These are phyloP conservation scores for Jaltomata sinuosa DNA, from an alignment of 257 asterid species.

Conservation along the genomic window DNA sequence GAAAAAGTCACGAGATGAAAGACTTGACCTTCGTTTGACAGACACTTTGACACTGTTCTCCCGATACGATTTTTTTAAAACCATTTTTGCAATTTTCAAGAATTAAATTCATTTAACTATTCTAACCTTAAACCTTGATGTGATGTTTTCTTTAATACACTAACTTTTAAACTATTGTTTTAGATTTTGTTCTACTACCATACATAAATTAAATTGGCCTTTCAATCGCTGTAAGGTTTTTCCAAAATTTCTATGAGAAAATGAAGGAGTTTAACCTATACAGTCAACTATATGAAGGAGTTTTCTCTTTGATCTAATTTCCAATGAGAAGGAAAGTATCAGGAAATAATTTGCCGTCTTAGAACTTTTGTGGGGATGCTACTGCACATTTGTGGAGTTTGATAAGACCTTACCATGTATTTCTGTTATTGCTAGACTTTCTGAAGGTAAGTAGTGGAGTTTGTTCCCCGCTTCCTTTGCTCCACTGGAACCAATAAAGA, in stretches of 20 bases:
- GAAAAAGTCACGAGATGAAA: neutral
- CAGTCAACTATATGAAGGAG: neutral
- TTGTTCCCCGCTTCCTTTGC: neutral
- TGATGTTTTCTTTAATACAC: neutral
- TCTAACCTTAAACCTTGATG: neutral
- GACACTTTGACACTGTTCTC: too few species aligned
- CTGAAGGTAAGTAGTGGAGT: neutral
- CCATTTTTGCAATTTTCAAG: neutral
- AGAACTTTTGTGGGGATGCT: neutral
- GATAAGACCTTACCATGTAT: neutral
- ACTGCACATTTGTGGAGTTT: neutral
- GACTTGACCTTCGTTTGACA: constrained; percentile 39
- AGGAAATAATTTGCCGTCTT: neutral
- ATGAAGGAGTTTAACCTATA: too few species aligned
- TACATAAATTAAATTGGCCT: neutral
- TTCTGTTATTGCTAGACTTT: neutral
- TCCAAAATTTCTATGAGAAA: too few species aligned
- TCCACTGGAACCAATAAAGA: neutral
- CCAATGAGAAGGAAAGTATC: neutral
- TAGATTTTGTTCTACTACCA: neutral
- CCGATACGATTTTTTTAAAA: neutral
- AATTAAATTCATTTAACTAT: neutral
- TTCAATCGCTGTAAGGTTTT: neutral
- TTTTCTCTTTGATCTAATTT: neutral
- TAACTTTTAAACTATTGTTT: neutral